Percentiles rank a stretch among this genome's conserved stretches.
Evolutionary conservation across 176 grass and related monocot species (phyloP).

Genomic region (Zoysia japonica): DNA sequence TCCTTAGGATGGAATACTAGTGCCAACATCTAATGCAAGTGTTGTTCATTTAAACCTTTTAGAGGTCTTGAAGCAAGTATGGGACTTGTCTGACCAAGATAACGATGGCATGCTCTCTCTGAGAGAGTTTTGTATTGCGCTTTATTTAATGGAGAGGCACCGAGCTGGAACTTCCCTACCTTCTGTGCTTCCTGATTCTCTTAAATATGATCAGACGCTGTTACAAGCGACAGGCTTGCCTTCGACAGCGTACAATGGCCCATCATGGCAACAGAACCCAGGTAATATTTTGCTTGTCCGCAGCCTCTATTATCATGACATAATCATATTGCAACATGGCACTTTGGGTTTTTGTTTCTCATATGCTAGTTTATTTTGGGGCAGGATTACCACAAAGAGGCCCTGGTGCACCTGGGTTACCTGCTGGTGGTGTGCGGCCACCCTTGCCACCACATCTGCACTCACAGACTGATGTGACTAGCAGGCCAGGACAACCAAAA

Average conservation of each 20-base stretch:
- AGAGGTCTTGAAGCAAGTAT: slow-evolving; percentile 96
- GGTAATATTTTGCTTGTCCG: slow-evolving; percentile 43
- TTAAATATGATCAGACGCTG: slow-evolving; percentile 81
- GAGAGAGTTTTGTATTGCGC: slow-evolving; percentile 91
- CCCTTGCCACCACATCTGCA: slow-evolving; percentile 70
- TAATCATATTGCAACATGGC: not conserved
- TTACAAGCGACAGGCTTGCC: slow-evolving; percentile 80
- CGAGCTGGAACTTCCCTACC: slow-evolving; percentile 80
- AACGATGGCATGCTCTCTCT: slow-evolving; percentile 99
- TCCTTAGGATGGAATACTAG: slow-evolving; percentile 3
- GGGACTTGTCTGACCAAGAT: slow-evolving; percentile 99
- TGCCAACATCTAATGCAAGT: slow-evolving; percentile 38
- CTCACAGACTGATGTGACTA: slow-evolving; percentile 54
- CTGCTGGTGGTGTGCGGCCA: slow-evolving; percentile 55
- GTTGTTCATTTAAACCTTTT: slow-evolving; percentile 33
- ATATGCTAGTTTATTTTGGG: slow-evolving; percentile 41
- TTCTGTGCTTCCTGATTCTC: slow-evolving; percentile 64
- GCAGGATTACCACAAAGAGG: slow-evolving; percentile 59
- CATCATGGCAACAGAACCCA: slow-evolving; percentile 76
- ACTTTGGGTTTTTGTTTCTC: slow-evolving; percentile 22
- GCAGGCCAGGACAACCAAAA: slow-evolving; percentile 59
- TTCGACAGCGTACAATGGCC: slow-evolving; percentile 70
- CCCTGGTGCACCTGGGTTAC: slow-evolving; percentile 52
- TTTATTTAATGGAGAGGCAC: slow-evolving; percentile 97
- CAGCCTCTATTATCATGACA: slow-evolving; percentile 15